Base-by-base conservation (phyloP, 306 rosid species). In the Mucuna pruriens region DNA sequence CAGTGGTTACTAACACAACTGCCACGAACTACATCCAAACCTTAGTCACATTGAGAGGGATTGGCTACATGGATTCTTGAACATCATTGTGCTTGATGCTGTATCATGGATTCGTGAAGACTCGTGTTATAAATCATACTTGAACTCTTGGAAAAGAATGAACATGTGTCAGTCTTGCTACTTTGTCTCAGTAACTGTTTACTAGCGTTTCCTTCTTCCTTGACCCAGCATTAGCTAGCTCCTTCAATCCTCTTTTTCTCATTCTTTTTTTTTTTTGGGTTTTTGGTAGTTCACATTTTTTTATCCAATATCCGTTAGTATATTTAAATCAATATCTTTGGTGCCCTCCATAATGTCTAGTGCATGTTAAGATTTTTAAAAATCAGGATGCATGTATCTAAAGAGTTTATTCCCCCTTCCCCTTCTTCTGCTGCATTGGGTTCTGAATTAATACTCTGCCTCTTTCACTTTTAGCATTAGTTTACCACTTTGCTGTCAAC, bases 41-140 rank as follows among this genome's bases (percentile, higher is more conserved):
- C 36, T 77, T 39, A 40, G 45, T 74, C 69, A 26, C 25, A 65
- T 11, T 26, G 6, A 36, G 52, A 70, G 55, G 67, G 75, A 44
- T 64, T 81, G 71, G 70, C 54, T 54, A 51, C 81, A 33, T 65
- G 23, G 54, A 9, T 65, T 51, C 62, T 82, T 42, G 52, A 9
- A 65, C 4, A 22, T 39, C 5, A 5, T 54, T 54, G 45, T 70
- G 49, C 70, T 70, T 15, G 46, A 20, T 79, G 12, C 71, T 11
- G 45, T 15, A 65, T 49, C 81, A 66, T 31, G 10, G 66, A 65
- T 74, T 75, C 81, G 42, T 66, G 62, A 74, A 20, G 33, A 29
- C 2, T 29, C 3, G 54, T 54, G 29, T 42, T 2, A 6, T 26
- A 39, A 23, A 68, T 52, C 60, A 9, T 26, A 39, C 60, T 36